Base-by-base conservation (phyloP, 2,329 filamentous ascomycete genomes). In the Nothophaeocryptopus gaeumannii region DNA sequence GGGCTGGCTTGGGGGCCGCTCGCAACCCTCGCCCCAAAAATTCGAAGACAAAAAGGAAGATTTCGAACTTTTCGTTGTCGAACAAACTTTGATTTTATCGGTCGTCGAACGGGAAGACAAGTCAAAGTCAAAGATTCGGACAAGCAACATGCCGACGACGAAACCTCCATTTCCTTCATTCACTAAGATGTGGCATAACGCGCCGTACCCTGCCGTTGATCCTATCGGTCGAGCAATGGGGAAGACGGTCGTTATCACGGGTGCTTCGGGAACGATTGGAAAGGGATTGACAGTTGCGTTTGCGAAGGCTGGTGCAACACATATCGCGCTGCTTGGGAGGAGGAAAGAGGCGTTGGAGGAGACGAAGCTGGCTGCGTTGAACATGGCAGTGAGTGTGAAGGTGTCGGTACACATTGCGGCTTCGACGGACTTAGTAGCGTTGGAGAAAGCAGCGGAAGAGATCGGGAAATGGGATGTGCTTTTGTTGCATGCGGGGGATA, bases 261-360 rank as follows among this genome's bases (percentile, higher is more conserved):
- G 74, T 20, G 73, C 70, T 0, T 72, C 73, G 3, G 69, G 58
- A 11, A 74, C 74, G 8, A 77, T 78, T 37, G 74, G 74, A 29
- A 65, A 64, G 31, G 70, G 65, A 39, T 74, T 68, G 8, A 72
- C 73, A 5, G 60, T 42, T n/a, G 62, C 60, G 51, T 78, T 76
- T 47, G 74, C 74, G 7, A 43, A 62, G 53, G 73, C 75, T 49
- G 72, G 74, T 10, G 73, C 74, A 1, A 61, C 67, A 34, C 63
- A 63, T 1, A 73, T 79, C 39, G 67, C 67, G 8, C 64, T 79
- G 12, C 11, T 43, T 14, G 40, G 40, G 11, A 12, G 40, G 20
- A 35, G 30, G 26, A 32, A 16, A 11, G 31, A 43, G 33, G 40
- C 35, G 8, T 9, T 43, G n/a, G 11, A 15, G 31, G 14, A 14